Conservation (phyloP, 164 flowering plant species). For the Stephania japonica region DNA sequence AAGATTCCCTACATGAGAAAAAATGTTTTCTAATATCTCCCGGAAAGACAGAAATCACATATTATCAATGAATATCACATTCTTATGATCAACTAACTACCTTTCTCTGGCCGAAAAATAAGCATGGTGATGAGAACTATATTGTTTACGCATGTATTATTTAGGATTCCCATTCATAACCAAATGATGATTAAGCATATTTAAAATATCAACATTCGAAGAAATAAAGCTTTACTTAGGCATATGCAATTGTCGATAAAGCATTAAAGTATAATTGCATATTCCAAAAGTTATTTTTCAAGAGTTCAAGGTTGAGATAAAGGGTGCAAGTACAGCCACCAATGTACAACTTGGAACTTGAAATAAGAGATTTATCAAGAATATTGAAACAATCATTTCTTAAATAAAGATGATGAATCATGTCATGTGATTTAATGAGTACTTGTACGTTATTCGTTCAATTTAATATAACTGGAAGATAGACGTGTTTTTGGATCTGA, state of each 20-base stretch:
- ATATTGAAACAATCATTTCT: no score
- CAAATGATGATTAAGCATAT: background rate
- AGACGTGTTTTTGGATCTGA: no score
- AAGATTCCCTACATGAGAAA: conserved; percentile 50
- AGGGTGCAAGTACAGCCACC: no score
- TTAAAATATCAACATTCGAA: background rate
- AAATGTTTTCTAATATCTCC: background rate
- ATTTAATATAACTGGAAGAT: no score
- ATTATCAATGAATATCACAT: background rate
- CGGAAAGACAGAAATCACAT: background rate
- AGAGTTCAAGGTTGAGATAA: background rate
- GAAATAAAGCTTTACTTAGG: background rate
- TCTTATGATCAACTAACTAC: background rate
- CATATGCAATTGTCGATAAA: no score
- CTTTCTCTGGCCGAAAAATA: no score
- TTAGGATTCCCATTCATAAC: background rate
- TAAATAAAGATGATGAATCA: no score
- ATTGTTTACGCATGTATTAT: no score
- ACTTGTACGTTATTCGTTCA: no score
- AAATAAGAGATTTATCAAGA: no score
- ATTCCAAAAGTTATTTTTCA: background rate
- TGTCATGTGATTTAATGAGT: no score
- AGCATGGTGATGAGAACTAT: background rate
- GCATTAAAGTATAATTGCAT: background rate
- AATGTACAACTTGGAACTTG: no score